These are phyloP conservation scores for Citrullus colocynthis DNA, from an alignment of 306 rosid genomes.

Conservation along the genomic window DNA sequence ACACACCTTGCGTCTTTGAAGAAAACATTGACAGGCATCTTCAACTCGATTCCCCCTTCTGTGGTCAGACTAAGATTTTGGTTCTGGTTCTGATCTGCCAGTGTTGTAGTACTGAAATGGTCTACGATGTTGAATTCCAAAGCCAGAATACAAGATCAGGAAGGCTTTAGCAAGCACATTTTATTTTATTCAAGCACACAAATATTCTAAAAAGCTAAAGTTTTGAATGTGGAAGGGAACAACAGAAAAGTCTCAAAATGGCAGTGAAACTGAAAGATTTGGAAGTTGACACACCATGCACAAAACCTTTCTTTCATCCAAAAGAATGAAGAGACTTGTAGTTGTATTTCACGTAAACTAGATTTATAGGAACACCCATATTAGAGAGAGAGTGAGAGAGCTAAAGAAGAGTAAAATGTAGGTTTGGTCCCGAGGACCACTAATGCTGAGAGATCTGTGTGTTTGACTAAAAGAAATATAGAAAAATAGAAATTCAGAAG, in stretches of 20 bases:
- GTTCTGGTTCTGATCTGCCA: not conserved
- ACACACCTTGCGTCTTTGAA: conserved; percentile 77
- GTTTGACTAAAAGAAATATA: not conserved
- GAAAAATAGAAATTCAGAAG: not conserved
- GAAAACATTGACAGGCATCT: conserved; percentile 63
- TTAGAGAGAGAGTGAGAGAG: not conserved
- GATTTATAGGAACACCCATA: not conserved
- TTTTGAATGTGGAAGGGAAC: not conserved
- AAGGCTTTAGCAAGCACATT: not conserved
- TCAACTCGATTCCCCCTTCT: conserved; percentile 28
- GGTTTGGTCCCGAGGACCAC: not conserved
- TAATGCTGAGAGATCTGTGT: not conserved
- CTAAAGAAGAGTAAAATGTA: not conserved
- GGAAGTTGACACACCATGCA: conserved; percentile 5
- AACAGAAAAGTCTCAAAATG: not conserved
- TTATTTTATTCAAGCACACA: not conserved
- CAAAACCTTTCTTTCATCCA: not conserved
- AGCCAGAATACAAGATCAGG: not conserved
- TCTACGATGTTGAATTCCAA: not conserved
- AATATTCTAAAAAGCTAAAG: not conserved
- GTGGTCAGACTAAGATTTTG: not conserved
- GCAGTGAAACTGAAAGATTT: not conserved
- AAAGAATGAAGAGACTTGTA: not conserved
- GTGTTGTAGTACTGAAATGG: conserved; percentile 4
- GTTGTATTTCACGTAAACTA: not conserved